phyloP scores from a whole-genome alignment of 805 yeast species.

The Maudiozyma pseudohumilis region DNA sequence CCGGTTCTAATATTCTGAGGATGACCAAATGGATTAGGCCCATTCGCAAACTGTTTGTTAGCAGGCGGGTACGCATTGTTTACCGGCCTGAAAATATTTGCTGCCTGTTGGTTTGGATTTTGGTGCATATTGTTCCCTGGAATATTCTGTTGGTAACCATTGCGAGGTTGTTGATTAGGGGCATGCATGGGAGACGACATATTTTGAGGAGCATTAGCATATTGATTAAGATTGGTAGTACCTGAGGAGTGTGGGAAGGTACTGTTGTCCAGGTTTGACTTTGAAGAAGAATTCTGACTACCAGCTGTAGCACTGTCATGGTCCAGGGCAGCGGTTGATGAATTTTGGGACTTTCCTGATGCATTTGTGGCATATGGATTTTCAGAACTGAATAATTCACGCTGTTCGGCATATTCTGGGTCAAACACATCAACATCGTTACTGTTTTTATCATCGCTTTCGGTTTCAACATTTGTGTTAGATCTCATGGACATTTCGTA shows the following conservation, averaged over 20 bases:
- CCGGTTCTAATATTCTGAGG: constrained; percentile 1
- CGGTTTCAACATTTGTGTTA: neutral
- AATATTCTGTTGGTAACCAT: neutral
- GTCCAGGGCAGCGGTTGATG: neutral
- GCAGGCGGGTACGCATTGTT: neutral
- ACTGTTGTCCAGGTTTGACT: neutral
- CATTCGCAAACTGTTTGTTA: neutral
- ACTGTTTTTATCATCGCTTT: neutral
- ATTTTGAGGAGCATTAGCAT: too few species aligned
- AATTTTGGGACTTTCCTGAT: neutral
- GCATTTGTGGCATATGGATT: constrained; percentile 9
- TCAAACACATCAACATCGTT: constrained; percentile 20
- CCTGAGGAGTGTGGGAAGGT: constrained; percentile 2
- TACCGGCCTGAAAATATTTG: neutral
- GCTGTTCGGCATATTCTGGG: constrained; percentile 25
- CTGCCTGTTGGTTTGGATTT: neutral
- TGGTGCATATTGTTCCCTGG: neutral
- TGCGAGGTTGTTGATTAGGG: neutral
- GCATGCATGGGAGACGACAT: too few species aligned
- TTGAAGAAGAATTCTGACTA: neutral
- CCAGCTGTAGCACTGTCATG: neutral
- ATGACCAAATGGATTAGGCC: neutral
- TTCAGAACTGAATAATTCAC: constrained; percentile 23
- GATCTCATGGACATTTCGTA: neutral
- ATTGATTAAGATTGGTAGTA: neutral